Evolutionary conservation across 176 grass and related monocot genomes (phyloP), one percentile per base, ranked within the genome.

Genomic region (Oryza meyeriana): DNA sequence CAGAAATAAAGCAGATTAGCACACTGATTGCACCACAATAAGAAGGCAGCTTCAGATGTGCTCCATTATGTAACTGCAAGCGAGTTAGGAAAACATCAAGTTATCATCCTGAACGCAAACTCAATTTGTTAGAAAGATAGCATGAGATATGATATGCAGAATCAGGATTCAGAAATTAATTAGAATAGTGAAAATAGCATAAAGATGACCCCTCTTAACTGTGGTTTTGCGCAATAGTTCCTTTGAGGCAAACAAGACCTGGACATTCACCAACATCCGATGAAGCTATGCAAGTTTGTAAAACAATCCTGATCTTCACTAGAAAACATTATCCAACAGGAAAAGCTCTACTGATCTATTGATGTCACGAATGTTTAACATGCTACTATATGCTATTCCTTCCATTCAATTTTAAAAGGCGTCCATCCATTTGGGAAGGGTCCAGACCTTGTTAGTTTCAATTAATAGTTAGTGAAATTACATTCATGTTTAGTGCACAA

Each of bases 31-130:
- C 72, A 50, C 89, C 87, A 7, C 95, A 91, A 81, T 91, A 86
- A 88, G 88, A 65, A 84, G 96, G 93, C 57, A 91, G 75, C 69
- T 92, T 93, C 47, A 27, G 77, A 33, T 89, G 74, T 79, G 71
- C 25, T 25, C 82, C 90, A 74, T 85, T 85, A 63, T 85, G 77
- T 17, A 95, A 90, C 96, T 98, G 77, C 36, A 50, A 63, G 24
- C 11, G 30, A 68, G 25, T 55, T 28, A 67, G 74, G 74, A 26
- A 77, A 66, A 33, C 64, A 67, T 85, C 28, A 76, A 69, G 33
- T 27, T 71, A 61, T 72, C 12, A 61, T 63, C 57, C 79, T 64
- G n/a, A 81, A 72, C 44, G 48, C 31, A 22, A 82, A 12, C 4
- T 33, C 59, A 24, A 50, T 69, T 80, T n/a, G 12, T 28, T 70